phyloP scores from a whole-genome alignment of 176 grass and related monocot species.

The Triticum urartu region DNA sequence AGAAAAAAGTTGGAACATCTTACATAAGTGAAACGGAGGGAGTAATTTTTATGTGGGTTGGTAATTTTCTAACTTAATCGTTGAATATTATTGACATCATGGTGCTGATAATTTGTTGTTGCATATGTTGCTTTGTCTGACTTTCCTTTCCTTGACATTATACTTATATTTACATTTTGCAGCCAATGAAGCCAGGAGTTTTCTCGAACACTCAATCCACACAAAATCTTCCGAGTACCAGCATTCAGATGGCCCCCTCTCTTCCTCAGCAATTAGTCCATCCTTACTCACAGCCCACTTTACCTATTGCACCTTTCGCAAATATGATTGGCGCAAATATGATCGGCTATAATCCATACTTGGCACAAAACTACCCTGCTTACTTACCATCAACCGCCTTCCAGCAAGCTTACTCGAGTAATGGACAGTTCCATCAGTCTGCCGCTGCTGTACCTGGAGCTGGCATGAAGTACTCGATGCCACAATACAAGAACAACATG shows the following conservation, averaged over 20 bases:
- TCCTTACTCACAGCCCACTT: slow-evolving; percentile 90
- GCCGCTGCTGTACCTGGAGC: slow-evolving; percentile 58
- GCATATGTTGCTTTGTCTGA: not conserved
- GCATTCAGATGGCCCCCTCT: slow-evolving; percentile 44
- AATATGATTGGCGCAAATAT: slow-evolving; percentile 91
- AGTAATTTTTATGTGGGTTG: not conserved
- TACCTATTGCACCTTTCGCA: slow-evolving; percentile 67
- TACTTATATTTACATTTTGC: slow-evolving; percentile 17
- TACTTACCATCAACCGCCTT: slow-evolving; percentile 83
- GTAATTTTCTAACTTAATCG: not conserved
- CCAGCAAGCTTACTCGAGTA: slow-evolving; percentile 87
- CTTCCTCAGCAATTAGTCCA: slow-evolving; percentile 85
- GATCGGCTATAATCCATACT: slow-evolving; percentile 76
- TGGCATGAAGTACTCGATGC: slow-evolving; percentile 84
- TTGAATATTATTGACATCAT: not conserved
- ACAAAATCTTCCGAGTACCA: slow-evolving; percentile 65
- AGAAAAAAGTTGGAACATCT: too few species aligned
- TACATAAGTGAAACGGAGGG: too few species aligned
- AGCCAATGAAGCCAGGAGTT: slow-evolving; percentile 70
- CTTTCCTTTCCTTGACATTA: not conserved
- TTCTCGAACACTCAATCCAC: slow-evolving; percentile 64
- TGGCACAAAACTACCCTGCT: slow-evolving; percentile 72
- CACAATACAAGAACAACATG: slow-evolving; percentile 81
- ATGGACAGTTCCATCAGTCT: slow-evolving; percentile 83
- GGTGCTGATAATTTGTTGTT: slow-evolving; percentile 3